Conservation (phyloP, 1,139 yeast genomes). For the Hansenula sp. region DNA sequence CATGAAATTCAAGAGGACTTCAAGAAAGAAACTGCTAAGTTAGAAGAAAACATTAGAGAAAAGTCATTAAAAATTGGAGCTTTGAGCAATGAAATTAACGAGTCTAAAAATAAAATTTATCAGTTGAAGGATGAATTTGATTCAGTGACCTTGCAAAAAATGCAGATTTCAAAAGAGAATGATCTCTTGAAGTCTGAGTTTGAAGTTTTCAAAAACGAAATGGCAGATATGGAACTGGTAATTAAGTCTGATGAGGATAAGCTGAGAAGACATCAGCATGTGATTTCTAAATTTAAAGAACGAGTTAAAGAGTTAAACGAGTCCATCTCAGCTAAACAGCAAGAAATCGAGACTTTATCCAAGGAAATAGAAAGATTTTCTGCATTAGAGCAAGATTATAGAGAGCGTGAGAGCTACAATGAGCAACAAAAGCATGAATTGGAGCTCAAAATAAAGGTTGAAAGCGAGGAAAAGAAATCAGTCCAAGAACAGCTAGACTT, state of each 20-base stretch:
- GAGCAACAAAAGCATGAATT: slow-evolving; percentile 1
- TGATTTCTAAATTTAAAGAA: slow-evolving; percentile 25
- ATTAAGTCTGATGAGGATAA: slow-evolving; percentile 23
- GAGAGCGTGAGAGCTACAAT: slow-evolving; percentile 6
- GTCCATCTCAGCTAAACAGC: slow-evolving; percentile 28
- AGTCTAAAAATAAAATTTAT: slow-evolving; percentile 18
- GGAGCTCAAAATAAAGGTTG: neutral
- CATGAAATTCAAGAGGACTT: slow-evolving; percentile 51
- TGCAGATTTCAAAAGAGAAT: slow-evolving; percentile 20
- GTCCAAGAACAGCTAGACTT: neutral
- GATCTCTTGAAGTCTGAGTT: slow-evolving; percentile 23
- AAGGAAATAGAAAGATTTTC: slow-evolving; percentile 12
- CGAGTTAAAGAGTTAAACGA: slow-evolving; percentile 5
- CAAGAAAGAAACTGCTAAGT: slow-evolving; percentile 49
- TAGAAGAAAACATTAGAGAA: slow-evolving; percentile 46
- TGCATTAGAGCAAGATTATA: neutral
- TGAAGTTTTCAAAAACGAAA: slow-evolving; percentile 20
- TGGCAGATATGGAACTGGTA: slow-evolving; percentile 24
- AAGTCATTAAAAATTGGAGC: slow-evolving; percentile 36
- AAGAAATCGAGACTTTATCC: slow-evolving; percentile 38
- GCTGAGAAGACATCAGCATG: slow-evolving; percentile 12
- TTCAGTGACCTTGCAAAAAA: slow-evolving; percentile 21
- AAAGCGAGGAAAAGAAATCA: neutral
- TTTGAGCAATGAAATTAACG: slow-evolving; percentile 23
- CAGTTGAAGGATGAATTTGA: slow-evolving; percentile 23